These are phyloP conservation scores for Xylaria cubensis DNA, from an alignment of 495 filamentous ascomycete species.

Conservation along the genomic window DNA sequence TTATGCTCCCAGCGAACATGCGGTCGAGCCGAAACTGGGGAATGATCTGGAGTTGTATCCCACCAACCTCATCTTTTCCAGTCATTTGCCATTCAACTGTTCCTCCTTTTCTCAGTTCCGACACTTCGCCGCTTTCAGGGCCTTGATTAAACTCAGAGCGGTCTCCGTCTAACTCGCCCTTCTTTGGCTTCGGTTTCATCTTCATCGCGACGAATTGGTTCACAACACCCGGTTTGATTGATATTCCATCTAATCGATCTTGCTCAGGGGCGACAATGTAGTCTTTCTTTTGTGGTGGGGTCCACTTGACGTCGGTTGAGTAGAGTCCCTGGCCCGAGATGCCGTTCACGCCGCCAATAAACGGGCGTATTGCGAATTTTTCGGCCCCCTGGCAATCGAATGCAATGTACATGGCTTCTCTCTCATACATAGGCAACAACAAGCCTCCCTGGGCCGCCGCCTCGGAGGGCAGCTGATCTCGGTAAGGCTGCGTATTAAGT, in stretches of 20 bases:
- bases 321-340: conserved; percentile 8
- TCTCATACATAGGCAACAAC: conserved; percentile 8
- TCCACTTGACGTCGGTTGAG: conserved; percentile 1
- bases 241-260: background rate
- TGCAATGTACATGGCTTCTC: conserved; percentile 2
- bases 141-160: background rate
- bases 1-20: conserved; percentile 13
- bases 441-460: conserved; percentile 4
- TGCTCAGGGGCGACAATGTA: conserved; percentile 17
- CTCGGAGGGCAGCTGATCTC: background rate
- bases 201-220: conserved; percentile 16
- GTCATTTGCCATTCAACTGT: conserved; percentile 13
- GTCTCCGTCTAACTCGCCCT: background rate
- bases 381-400: conserved; percentile 1
- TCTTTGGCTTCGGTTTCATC: conserved; percentile 9
- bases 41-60: conserved; percentile 11
- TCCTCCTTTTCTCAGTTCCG: background rate
- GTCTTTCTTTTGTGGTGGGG: conserved; percentile 1
- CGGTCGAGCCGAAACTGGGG: conserved; percentile 25
- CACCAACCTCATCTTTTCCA: conserved; percentile 6
- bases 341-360: conserved; percentile 9
- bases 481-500: conserved; percentile 10
- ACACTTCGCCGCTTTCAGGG: too few species aligned
- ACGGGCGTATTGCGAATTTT: conserved; percentile 14
- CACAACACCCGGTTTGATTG: conserved; percentile 3